Conservation (phyloP, 768 basidiomycete genomes). For the Termitomyces sp. region DNA sequence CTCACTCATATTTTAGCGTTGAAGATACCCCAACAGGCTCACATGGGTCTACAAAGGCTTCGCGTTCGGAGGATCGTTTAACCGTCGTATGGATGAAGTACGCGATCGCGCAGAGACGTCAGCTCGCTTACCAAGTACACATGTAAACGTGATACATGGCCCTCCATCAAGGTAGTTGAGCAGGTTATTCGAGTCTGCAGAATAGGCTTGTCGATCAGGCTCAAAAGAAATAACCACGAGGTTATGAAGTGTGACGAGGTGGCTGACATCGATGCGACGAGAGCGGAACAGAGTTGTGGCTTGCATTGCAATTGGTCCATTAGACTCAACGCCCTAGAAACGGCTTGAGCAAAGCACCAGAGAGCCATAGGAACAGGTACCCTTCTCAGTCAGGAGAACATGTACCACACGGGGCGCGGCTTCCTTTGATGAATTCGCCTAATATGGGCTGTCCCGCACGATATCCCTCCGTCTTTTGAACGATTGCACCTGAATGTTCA, state of each 20-base stretch:
- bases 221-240: not conserved
- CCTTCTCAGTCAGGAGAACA: not conserved
- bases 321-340: not conserved
- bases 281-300: not conserved
- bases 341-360: not conserved
- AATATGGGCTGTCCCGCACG: not conserved
- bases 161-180: not conserved
- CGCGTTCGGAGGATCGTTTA: not conserved
- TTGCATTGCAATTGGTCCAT: not conserved
- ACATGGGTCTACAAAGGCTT: not conserved
- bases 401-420: not conserved
- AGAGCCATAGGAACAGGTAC: too few relatives aligned
- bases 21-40: not conserved
- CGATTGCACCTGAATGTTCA: not conserved
- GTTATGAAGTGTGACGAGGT: not conserved
- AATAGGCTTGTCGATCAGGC: not conserved
- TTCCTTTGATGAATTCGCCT: not conserved
- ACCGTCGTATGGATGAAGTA: not conserved
- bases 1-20: not conserved
- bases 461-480: not conserved
- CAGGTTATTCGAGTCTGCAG: not conserved
- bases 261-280: not conserved
- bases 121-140: not conserved
- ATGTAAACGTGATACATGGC: not conserved
- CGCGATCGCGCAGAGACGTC: not conserved